Base-by-base conservation (phyloP, 1,284 basidiomycete species). In the Pulchroboletus neoregius region DNA sequence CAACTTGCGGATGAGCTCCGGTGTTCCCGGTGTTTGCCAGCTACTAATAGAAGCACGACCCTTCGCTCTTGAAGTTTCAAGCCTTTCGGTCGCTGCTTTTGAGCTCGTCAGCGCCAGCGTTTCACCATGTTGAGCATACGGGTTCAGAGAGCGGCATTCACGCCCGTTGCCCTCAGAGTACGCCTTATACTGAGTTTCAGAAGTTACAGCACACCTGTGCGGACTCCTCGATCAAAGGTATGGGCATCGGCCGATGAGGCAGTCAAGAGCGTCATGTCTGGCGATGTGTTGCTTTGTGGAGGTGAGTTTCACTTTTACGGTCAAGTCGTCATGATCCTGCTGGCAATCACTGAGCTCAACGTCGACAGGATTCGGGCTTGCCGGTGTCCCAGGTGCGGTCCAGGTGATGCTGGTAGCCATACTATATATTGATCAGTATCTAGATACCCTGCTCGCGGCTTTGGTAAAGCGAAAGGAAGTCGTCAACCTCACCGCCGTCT, bases 361-460 rank as follows among this genome's bases (percentile, higher is more conserved):
- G n/a, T 49, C 31, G 32, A 23, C 50, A 90, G 89, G 89, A 18
- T 92, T 92, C 58, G 90, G 90, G 38, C 68, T 84, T 45, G 82
- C 84, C 50, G 86, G 86, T 31, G 81, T 87, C 43, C 87, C 86
- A 63, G 83, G 84, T 87, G 22, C 34, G 43, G 35, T 45, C 22
- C 35, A 15, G 13, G 32, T n/a, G 32, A 38, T 32, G 24, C 5
- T 22, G 6, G 22, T 3, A 5, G 13, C 7, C 12, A 27, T 37
- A 3, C n/a, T 15, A n/a, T 3, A 27, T 28, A 28, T 34, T 48
- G 40, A 52, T 24, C 12, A 10, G 6, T 12, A 31, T 45, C 20
- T 46, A 80, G 93, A 95, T 66, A 94, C 92, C 1, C 73, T 96
- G 45, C 86, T 96, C 36, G 72, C 71, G n/a, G 93, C 94, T 2